Conservation (phyloP, 2,329 filamentous ascomycete genomes). For the Pseudocercospora eumusae region DNA sequence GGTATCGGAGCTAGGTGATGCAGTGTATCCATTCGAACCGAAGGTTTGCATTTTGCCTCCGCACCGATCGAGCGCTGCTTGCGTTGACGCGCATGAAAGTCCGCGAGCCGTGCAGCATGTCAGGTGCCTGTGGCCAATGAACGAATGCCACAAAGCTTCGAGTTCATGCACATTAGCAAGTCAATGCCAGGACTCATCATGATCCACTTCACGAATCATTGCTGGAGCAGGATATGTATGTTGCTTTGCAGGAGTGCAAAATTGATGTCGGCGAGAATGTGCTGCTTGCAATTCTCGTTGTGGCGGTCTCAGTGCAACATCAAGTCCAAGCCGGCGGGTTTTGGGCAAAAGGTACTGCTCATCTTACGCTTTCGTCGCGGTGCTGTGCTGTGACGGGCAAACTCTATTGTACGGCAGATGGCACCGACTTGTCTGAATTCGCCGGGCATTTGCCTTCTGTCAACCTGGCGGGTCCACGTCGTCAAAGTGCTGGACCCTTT, state of each 20-base stretch:
- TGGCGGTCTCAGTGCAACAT: slow-evolving; percentile 29
- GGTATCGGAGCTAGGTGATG: not conserved
- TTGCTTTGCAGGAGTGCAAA: not conserved
- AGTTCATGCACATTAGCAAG: slow-evolving; percentile 26
- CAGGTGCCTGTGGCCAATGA: slow-evolving; percentile 28
- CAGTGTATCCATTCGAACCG: slow-evolving; percentile 3
- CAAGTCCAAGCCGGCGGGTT: slow-evolving; percentile 10
- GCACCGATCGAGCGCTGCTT: slow-evolving; percentile 23
- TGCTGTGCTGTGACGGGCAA: slow-evolving; percentile 1
- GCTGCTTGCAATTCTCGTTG: slow-evolving; percentile 24
- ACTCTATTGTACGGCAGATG: slow-evolving; percentile 18
- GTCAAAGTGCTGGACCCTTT: slow-evolving; percentile 19
- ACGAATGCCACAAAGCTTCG: slow-evolving; percentile 31
- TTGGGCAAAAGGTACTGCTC: slow-evolving; percentile 16
- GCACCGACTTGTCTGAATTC: slow-evolving; percentile 15
- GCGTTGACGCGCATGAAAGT: slow-evolving; percentile 24
- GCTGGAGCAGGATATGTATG: not conserved
- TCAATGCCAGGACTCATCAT: slow-evolving; percentile 14
- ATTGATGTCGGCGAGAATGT: not conserved
- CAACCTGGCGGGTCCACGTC: slow-evolving; percentile 14
- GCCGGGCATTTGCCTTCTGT: slow-evolving; percentile 14
- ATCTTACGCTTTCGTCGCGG: slow-evolving; percentile 14
- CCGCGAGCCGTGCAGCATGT: slow-evolving; percentile 23
- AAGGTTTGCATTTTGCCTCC: slow-evolving; percentile 16
- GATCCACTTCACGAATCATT: slow-evolving; percentile 6